Evolutionary conservation across 306 rosid species (phyloP), one percentile per base, ranked within the genome.

Genomic region (Inga leiocalycina): DNA sequence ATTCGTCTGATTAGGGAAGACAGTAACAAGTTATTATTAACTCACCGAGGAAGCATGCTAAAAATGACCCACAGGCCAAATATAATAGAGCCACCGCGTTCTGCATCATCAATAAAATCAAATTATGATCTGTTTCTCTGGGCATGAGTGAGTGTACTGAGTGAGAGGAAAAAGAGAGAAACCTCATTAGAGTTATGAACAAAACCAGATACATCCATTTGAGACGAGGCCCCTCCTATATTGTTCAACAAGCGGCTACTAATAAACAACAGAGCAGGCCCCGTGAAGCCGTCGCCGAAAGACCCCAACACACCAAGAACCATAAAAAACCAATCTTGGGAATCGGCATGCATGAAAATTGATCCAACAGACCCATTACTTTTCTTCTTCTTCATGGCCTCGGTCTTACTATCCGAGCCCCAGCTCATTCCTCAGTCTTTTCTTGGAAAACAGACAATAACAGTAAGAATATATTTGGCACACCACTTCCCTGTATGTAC

Each of bases 21-120:
- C 41, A 65, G n/a, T 6, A 65, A 34, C 15, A 65, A 32, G 32
- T 8, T 8, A 30, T 15, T 4, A 65, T 19, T 43, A 76, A 87
- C 97, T 87, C 88, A 96, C 99, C 99, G 1, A 97, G 78, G 87
- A 97, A 97, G 78, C 97, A 90, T 45, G 91, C 83, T 5, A 87
- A 89, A 71, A 90, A 97, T 49, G 94, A 85, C 8, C 89, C 94
- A 83, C 87, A 68, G 16, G 98, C 97, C 88, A 97, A 17, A 86
- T 89, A 94, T 81, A 89, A 34, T 32, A 97, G 83, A 64, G 87
- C 88, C 89, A 88, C 85, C 15, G 97, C 93, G 87, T 97, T 94
- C 99, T 97, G 90, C 84, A 85, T 84, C 82, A 82, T 45, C 17
- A 73, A 82, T 14, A 84, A 77, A 83, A 13, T 57, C 81, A 81